A percentile compares a stretch with the other conserved stretches of the same genome.
phyloP scores from a whole-genome alignment of 441 rosid genomes.

The Capsella rubella region DNA sequence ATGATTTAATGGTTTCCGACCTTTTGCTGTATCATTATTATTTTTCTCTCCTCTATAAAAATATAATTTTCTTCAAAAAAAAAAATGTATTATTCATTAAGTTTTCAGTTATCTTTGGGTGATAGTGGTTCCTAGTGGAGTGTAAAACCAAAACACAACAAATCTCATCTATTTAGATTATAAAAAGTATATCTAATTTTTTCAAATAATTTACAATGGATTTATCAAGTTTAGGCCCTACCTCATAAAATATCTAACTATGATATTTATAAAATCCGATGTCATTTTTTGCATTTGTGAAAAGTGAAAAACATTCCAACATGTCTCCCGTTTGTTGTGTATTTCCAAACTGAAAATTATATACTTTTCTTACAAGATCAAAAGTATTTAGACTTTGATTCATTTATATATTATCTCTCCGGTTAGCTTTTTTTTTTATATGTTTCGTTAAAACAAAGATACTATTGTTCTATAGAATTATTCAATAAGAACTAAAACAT shows the following conservation, averaged over 20 bases:
- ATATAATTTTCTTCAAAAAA: constrained; percentile 3
- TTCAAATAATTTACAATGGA: neutral
- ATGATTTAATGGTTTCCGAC: constrained; percentile 40
- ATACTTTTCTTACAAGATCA: neutral
- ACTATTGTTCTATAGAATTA: neutral
- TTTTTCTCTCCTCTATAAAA: neutral
- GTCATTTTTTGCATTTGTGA: neutral
- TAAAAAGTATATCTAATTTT: neutral
- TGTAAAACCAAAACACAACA: constrained; percentile 32
- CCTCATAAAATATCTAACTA: constrained; percentile 31
- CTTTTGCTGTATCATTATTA: constrained; percentile 36
- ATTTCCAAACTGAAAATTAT: neutral
- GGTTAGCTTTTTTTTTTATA: neutral
- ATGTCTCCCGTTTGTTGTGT: constrained; percentile 1
- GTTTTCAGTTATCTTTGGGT: constrained; percentile 40
- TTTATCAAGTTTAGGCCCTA: constrained; percentile 13
- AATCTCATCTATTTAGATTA: constrained; percentile 27
- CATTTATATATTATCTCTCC: neutral
- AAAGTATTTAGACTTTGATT: no score
- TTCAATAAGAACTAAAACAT: no score
- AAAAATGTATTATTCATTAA: neutral
- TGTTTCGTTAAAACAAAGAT: neutral
- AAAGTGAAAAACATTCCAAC: neutral
- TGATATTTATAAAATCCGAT: constrained; percentile 25
- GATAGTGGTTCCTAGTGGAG: constrained; percentile 39